Percentiles rank a stretch among this genome's conserved stretches.
phyloP scores from a whole-genome alignment of 495 filamentous ascomycete genomes.

The Hypoxylon lenormandii region DNA sequence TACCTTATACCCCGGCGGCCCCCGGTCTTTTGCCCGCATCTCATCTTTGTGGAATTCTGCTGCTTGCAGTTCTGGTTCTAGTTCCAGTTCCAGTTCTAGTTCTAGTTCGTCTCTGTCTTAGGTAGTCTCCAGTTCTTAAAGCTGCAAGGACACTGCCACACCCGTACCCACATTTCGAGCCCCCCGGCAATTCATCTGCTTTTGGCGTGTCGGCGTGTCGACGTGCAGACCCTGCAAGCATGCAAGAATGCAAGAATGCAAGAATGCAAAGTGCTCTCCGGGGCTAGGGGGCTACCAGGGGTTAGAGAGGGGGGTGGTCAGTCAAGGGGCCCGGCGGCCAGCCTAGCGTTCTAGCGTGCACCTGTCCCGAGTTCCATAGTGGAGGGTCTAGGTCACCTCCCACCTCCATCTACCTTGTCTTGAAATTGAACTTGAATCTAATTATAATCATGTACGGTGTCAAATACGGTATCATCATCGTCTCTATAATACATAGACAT shows the following conservation, averaged over 20 bases:
- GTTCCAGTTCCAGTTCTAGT: constrained; percentile 9
- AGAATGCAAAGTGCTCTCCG: constrained; percentile 30
- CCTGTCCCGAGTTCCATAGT: constrained; percentile 43
- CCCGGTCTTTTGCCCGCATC: constrained; percentile 35
- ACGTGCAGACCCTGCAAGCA: constrained; percentile 22
- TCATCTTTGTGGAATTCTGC: constrained; percentile 27
- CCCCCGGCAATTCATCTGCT: constrained; percentile 47
- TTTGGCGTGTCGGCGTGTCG: constrained; percentile 24
- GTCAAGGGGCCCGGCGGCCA: constrained; percentile 3
- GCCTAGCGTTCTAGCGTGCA: constrained; percentile 27
- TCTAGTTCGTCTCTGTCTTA: too few relatives aligned
- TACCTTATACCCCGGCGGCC: background rate
- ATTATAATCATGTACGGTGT: constrained; percentile 38
- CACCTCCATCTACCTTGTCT: constrained; percentile 19
- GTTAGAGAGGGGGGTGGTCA: too few relatives aligned
- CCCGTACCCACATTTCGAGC: constrained; percentile 29
- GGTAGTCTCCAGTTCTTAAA: constrained; percentile 3
- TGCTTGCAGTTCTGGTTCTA: constrained; percentile 14
- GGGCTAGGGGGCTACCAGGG: constrained; percentile 5
- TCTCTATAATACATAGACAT: constrained; percentile 1
- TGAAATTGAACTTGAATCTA: constrained; percentile 24
- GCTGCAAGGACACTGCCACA: constrained; percentile 46
- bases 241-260: too few relatives aligned
- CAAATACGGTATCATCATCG: constrained; percentile 20
- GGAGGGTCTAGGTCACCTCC: constrained; percentile 39